phyloP scores from a whole-genome alignment of 2,329 filamentous ascomycete species.

The Ilyonectria destructans region DNA sequence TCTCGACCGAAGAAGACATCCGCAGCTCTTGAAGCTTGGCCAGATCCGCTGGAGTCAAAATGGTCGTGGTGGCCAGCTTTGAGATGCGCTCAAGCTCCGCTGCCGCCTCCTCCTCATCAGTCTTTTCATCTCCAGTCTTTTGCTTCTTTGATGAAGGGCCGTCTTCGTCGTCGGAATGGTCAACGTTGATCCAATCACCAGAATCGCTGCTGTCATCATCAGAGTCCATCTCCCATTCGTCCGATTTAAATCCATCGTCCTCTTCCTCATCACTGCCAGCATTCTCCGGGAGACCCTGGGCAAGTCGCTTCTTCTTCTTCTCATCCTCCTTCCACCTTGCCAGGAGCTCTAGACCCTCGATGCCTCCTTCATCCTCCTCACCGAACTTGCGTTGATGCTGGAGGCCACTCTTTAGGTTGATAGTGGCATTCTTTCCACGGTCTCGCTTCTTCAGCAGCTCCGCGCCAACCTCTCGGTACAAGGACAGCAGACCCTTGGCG shows the following conservation, averaged over 20 bases:
- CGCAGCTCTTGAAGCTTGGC: constrained; percentile 93
- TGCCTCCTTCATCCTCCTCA: constrained; percentile 84
- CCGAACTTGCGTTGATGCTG: constrained; percentile 85
- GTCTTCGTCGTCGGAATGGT: constrained; percentile 86
- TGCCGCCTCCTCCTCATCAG: constrained; percentile 59
- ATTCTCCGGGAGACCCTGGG: constrained; percentile 77
- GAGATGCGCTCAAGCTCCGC: constrained; percentile 69
- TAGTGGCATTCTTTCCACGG: constrained; percentile 90
- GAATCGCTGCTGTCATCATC: constrained; percentile 77
- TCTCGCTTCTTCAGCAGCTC: constrained; percentile 92
- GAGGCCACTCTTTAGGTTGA: constrained; percentile 84
- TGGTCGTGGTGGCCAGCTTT: constrained; percentile 91
- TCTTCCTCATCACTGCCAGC: constrained; percentile 74
- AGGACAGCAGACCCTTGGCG: constrained; percentile 88
- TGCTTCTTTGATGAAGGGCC: constrained; percentile 71
- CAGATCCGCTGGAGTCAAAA: constrained; percentile 96
- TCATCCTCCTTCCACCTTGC: constrained; percentile 97
- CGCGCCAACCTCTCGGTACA: constrained; percentile 93
- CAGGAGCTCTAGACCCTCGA: constrained; percentile 92
- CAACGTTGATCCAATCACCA: constrained; percentile 94
- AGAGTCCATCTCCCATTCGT: constrained; percentile 75
- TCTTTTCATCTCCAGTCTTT: constrained; percentile 58
- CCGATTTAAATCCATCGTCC: constrained; percentile 69
- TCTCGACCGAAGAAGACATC: constrained; percentile 79
- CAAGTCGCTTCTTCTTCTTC: constrained; percentile 79